Evolutionary conservation across 2,329 filamentous ascomycete species (phyloP).

Genomic region (Beauveria bassiana): DNA sequence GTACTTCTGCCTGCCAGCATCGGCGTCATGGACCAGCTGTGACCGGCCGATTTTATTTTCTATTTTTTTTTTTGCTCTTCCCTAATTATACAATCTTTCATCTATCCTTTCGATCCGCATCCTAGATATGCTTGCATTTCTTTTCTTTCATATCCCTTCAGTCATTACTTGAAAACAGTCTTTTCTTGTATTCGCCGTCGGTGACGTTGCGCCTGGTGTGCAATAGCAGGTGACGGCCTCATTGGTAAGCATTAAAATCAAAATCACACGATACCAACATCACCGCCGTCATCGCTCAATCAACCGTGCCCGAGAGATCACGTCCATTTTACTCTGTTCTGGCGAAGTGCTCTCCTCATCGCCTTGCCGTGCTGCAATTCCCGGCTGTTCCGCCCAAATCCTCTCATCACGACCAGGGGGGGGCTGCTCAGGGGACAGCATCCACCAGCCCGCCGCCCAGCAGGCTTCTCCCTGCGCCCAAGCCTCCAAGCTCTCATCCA

Average conservation of each 20-base stretch:
- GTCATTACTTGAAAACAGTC: no score
- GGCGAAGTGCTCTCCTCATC: not conserved
- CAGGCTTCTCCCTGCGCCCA: conserved; percentile 6
- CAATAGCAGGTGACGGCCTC: not conserved
- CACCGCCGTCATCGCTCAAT: not conserved
- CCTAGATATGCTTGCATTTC: no score
- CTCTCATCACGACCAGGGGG: conserved; percentile 6
- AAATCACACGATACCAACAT: not conserved
- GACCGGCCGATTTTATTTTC: not conserved
- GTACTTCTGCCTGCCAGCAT: not conserved
- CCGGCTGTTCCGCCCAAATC: conserved; percentile 8
- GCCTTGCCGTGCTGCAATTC: not conserved
- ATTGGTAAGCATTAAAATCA: not conserved
- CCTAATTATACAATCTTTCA: no score
- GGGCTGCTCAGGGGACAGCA: conserved; percentile 1
- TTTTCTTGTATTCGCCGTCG: no score
- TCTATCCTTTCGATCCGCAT: no score
- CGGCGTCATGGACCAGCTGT: not conserved
- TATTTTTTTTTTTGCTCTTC: no score
- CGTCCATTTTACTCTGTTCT: not conserved
- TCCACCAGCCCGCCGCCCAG: not conserved
- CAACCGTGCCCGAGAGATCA: not conserved
- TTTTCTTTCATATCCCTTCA: no score
- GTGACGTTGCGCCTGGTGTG: no score
- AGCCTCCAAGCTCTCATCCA: not conserved